Evolutionary conservation across 2,329 filamentous ascomycete genomes (phyloP).

Genomic region (Alternaria arbusti): DNA sequence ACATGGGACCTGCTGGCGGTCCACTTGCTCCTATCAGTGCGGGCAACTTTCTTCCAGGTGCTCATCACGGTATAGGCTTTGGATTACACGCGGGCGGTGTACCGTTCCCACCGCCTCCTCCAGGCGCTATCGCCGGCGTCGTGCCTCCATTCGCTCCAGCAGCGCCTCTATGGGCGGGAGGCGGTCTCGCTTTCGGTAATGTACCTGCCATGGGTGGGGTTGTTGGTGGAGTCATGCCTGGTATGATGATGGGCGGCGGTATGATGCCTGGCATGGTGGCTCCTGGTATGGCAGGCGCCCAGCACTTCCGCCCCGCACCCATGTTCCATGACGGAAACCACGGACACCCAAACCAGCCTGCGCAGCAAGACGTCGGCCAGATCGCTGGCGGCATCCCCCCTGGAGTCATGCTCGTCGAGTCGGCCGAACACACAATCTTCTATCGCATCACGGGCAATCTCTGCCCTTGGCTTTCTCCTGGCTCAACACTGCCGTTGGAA

Average conservation of each 20-base stretch:
- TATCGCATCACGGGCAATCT: conserved; percentile 36
- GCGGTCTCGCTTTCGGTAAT: conserved; percentile 31
- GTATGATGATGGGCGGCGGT: conserved; percentile 16
- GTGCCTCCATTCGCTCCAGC: conserved; percentile 33
- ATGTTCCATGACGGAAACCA: conserved; percentile 30
- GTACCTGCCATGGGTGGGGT: conserved; percentile 21
- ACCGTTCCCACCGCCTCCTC: conserved; percentile 35
- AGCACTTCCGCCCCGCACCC: conserved; percentile 29
- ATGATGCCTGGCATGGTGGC: conserved; percentile 10
- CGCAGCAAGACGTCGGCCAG: conserved; percentile 32
- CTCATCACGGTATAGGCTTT: conserved; percentile 35
- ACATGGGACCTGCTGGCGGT: conserved; percentile 24
- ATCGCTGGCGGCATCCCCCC: conserved; percentile 36
- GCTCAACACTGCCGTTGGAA: conserved; percentile 34
- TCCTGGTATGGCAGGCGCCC: conserved; percentile 13
- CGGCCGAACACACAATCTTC: conserved; percentile 33
- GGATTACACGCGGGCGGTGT: conserved; percentile 28
- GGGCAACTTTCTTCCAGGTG: conserved; percentile 32
- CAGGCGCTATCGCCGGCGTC: conserved; percentile 24
- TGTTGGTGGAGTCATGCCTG: conserved; percentile 7
- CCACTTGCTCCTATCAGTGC: conserved; percentile 33
- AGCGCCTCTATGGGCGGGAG: conserved; percentile 30
- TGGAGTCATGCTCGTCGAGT: conserved; percentile 35
- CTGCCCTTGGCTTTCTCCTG: conserved; percentile 40
- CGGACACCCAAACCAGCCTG: conserved; percentile 24